Evolutionary conservation across 83 land plant species (phyloP), one percentile per base, ranked within the genome.

Genomic region (Thuja plicata): DNA sequence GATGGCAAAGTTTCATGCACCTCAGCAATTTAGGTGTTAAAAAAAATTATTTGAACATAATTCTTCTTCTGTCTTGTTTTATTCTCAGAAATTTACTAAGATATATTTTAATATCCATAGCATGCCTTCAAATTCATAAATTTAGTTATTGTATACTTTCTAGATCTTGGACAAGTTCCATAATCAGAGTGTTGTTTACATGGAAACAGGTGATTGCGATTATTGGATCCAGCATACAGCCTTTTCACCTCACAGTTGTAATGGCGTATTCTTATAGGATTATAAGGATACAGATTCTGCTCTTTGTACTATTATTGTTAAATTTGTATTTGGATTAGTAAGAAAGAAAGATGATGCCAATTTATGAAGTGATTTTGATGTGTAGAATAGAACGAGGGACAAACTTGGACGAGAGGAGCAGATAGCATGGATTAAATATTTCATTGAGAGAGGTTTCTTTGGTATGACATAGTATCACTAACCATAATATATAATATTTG

Each of bases 171-270:
- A 77, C 81, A 37, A 37, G 40, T 77, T 30, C 19, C 81, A 50
- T 35, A 74, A 24, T 88, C 8, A 54, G 12, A 34, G 80, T 38
- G 40, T 24, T 80, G 17, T 71, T 82, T 40, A 73, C 77, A 87
- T 60, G 80, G 86, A 76, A 78, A 24, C 62, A 95, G 96, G 92
- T 90, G 46, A 92, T 94, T 87, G 90, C 77, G 84, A 90, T 95
- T 90, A 92, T 95, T 78, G 62, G 90, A 81, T 92, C 96, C 24
- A 91, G 87, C 88, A 93, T 95, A 50, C 95, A 95, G 89, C 94
- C 94, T 45, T 84, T 91, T 74, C 96, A 95, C 45, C 90, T 89
- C 78, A n/a, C 89, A 41, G 41, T 82, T 82, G 90, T 89, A 19
- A 48, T 91, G 88, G 92, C 92, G 43, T 32, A 73, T 43, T 16